These are phyloP conservation scores for Bocquillonia castaneifolia DNA, from an alignment of 441 rosid species.

Conservation along the genomic window DNA sequence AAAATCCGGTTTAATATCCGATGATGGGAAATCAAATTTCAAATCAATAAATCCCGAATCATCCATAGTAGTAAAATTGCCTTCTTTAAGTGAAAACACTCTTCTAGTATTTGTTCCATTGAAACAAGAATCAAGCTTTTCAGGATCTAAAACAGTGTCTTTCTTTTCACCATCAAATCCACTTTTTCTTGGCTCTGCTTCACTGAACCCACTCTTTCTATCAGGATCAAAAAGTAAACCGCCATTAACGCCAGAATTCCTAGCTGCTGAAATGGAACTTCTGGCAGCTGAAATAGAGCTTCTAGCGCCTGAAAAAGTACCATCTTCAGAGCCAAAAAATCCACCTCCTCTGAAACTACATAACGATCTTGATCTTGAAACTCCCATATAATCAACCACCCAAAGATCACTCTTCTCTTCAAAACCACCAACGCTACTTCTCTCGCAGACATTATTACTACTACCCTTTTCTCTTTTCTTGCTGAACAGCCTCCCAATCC, in stretches of 20 bases:
- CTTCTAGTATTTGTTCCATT: conserved; percentile 36
- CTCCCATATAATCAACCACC: conserved; percentile 69
- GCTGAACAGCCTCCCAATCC: conserved; percentile 64
- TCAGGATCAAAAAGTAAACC: conserved; percentile 52
- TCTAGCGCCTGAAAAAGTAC: conserved; percentile 64
- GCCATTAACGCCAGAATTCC: conserved; percentile 73
- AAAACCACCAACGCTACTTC: conserved; percentile 34
- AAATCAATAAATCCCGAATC: conserved; percentile 91
- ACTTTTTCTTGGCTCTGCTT: conserved; percentile 53
- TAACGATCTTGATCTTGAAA: conserved; percentile 87
- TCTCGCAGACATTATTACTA: conserved; percentile 14
- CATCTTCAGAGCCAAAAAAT: conserved; percentile 63
- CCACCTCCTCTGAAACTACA: conserved; percentile 77
- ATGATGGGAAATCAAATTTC: conserved; percentile 63
- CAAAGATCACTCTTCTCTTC: conserved; percentile 68
- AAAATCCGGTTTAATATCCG: conserved; percentile 36
- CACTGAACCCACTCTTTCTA: conserved; percentile 52
- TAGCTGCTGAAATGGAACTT: conserved; percentile 74
- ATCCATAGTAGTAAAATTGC: conserved; percentile 60
- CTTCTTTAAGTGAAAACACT: conserved; percentile 72
- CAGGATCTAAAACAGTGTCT: conserved; percentile 38
- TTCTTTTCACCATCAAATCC: conserved; percentile 41
- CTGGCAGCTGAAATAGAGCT: conserved; percentile 50
- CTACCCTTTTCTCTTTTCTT: conserved; percentile 51
- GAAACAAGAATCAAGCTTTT: conserved; percentile 23